phyloP scores from a whole-genome alignment of 2,329 filamentous ascomycete genomes.

The Fulvia fulva region DNA sequence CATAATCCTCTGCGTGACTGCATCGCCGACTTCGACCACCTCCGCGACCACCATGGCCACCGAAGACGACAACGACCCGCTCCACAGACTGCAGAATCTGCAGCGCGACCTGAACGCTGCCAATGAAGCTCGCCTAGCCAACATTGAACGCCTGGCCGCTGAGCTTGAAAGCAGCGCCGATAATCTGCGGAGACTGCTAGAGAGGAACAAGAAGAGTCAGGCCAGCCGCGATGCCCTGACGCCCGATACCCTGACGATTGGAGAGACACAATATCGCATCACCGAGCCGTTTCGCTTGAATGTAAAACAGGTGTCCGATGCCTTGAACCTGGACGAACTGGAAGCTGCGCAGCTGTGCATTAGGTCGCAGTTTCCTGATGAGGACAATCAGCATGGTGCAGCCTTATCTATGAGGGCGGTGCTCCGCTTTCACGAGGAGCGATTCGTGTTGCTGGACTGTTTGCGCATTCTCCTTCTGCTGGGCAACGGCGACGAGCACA shows the following conservation, averaged over 20 bases:
- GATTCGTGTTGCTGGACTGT: slow-evolving; percentile 78
- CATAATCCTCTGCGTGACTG: neutral
- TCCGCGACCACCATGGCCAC: slow-evolving; percentile 45
- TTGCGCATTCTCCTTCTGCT: slow-evolving; percentile 74
- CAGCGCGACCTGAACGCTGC: slow-evolving; percentile 79
- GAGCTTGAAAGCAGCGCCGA: slow-evolving; percentile 64
- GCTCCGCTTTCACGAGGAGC: slow-evolving; percentile 81
- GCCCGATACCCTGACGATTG: slow-evolving; percentile 64
- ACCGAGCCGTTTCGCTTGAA: slow-evolving; percentile 86
- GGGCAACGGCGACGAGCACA: slow-evolving; percentile 55
- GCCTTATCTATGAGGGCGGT: slow-evolving; percentile 73
- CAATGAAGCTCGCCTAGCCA: slow-evolving; percentile 65
- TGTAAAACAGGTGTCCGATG: slow-evolving; percentile 76
- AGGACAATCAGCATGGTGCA: slow-evolving; percentile 61
- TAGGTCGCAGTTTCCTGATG: slow-evolving; percentile 67
- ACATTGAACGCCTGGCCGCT: slow-evolving; percentile 63
- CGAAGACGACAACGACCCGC: slow-evolving; percentile 67
- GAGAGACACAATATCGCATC: slow-evolving; percentile 70
- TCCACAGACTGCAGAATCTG: slow-evolving; percentile 76
- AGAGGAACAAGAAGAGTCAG: slow-evolving; percentile 70
- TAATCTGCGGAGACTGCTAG: slow-evolving; percentile 67
- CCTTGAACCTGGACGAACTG: slow-evolving; percentile 84
- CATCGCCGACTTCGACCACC: neutral
- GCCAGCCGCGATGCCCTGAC: slow-evolving; percentile 67
- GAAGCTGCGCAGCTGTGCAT: slow-evolving; percentile 70